Conservation (phyloP, 306 rosid genomes). For the Sicyos baderoa region DNA sequence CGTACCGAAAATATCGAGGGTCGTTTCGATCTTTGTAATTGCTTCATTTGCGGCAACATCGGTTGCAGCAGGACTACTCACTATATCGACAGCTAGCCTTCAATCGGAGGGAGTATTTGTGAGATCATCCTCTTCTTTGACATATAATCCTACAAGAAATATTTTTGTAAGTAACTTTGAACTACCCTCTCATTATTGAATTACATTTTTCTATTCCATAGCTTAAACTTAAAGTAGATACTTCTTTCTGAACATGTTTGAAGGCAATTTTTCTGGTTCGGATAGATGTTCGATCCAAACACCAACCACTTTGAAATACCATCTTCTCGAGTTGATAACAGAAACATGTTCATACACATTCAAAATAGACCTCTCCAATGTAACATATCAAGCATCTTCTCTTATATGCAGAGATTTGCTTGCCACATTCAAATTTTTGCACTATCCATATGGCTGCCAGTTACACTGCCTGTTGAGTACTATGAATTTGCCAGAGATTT, state of each 20-base stretch:
- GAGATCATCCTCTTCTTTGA: conserved; percentile 45
- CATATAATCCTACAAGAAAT: conserved; percentile 65
- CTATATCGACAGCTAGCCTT: conserved; percentile 73
- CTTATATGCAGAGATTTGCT: conserved; percentile 69
- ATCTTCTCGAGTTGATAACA: not conserved
- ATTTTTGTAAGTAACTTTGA: conserved; percentile 46
- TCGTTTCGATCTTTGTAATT: conserved; percentile 46
- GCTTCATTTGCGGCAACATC: conserved; percentile 60
- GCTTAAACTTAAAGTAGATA: not conserved
- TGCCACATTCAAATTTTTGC: conserved; percentile 82
- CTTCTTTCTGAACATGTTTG: not conserved
- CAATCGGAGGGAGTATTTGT: conserved; percentile 43
- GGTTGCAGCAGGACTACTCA: conserved; percentile 59
- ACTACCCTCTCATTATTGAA: not conserved
- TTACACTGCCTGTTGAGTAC: conserved; percentile 62
- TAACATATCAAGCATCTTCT: not conserved
- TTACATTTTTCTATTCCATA: not conserved
- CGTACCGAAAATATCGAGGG: conserved; percentile 41
- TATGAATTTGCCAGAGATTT: conserved; percentile 60
- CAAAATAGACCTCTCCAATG: not conserved
- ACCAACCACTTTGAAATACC: not conserved
- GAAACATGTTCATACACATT: not conserved
- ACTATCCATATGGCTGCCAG: conserved; percentile 69
- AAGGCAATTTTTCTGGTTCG: not conserved
- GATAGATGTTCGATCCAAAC: not conserved